Evolutionary conservation across 805 yeast species (phyloP).

Genomic region (Cyberlindnera suaveolens): DNA sequence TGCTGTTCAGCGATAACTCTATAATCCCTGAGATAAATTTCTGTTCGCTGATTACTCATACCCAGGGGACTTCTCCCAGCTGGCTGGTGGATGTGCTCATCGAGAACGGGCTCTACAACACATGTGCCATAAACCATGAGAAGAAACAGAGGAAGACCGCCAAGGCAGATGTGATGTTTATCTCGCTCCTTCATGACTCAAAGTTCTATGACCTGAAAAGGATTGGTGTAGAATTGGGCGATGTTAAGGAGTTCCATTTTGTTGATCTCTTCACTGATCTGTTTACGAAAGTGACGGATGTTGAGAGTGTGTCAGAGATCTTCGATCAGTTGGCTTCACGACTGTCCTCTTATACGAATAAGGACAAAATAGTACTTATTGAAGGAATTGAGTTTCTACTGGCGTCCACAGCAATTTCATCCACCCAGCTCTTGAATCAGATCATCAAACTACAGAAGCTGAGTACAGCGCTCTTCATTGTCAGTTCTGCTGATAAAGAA

Average conservation of each 20-base stretch:
- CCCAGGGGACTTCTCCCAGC: constrained; percentile 50
- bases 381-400: constrained; percentile 44
- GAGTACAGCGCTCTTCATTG: constrained; percentile 31
- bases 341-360: constrained; percentile 1
- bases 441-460: constrained; percentile 29
- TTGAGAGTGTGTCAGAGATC: constrained; percentile 9
- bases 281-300: constrained; percentile 30
- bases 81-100: constrained; percentile 57
- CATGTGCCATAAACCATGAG: constrained; percentile 20
- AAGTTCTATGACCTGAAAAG: constrained; percentile 33
- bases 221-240: constrained; percentile 33
- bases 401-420: constrained; percentile 32
- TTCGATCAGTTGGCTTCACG: constrained; percentile 9
- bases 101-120: constrained; percentile 35
- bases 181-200: constrained; percentile 29
- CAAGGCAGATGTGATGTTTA: constrained; percentile 25
- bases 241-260: constrained; percentile 27
- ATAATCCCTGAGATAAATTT: constrained; percentile 30
- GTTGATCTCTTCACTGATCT: constrained; percentile 44
- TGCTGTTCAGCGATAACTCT: constrained; percentile 44
- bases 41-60: constrained; percentile 30
- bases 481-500: constrained; percentile 36
- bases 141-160: constrained; percentile 4
- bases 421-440: constrained; percentile 30
- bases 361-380: constrained; percentile 29